Conservation (phyloP, 2,329 filamentous ascomycete species). For the Aphanoascus verrucosus region DNA sequence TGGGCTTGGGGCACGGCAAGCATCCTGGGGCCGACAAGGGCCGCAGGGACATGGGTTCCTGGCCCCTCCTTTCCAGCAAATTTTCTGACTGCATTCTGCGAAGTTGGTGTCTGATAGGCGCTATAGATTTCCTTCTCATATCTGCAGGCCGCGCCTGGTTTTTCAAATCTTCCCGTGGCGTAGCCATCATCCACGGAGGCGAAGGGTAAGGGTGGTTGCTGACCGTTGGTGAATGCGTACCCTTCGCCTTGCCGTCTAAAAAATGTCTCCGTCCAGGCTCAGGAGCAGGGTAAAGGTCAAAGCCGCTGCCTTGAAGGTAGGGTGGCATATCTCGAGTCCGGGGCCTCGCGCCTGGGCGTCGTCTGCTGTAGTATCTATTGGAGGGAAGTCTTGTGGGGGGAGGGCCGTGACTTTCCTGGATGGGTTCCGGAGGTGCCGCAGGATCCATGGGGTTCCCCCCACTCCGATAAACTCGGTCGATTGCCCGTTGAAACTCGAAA, state of each 20-base stretch:
- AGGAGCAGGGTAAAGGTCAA: slow-evolving; percentile 23
- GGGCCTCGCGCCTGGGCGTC: not conserved
- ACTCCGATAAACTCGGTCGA: slow-evolving; percentile 25
- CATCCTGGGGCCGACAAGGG: not conserved
- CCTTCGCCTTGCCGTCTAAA: slow-evolving; percentile 19
- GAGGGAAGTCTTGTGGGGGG: slow-evolving; percentile 19
- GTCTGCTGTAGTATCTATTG: slow-evolving; percentile 5
- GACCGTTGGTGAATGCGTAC: not conserved
- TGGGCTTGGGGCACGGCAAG: not conserved
- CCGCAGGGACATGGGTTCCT: not conserved
- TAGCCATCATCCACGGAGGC: slow-evolving; percentile 7
- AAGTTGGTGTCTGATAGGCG: not conserved
- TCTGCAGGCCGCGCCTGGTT: not conserved
- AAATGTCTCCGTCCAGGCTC: slow-evolving; percentile 17
- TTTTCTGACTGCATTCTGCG: not conserved
- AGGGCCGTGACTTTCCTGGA: slow-evolving; percentile 24
- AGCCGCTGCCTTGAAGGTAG: slow-evolving; percentile 20
- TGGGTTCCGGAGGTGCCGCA: slow-evolving; percentile 24
- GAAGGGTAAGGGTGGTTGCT: slow-evolving; percentile 3
- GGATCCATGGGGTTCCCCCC: slow-evolving; percentile 25
- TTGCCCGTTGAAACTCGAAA: slow-evolving; percentile 30
- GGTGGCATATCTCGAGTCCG: not conserved
- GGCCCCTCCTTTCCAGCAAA: not conserved
- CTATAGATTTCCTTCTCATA: not conserved
- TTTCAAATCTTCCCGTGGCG: not conserved